Conservation (phyloP, 164 flowering plant genomes). For the Umbellularia californica region DNA sequence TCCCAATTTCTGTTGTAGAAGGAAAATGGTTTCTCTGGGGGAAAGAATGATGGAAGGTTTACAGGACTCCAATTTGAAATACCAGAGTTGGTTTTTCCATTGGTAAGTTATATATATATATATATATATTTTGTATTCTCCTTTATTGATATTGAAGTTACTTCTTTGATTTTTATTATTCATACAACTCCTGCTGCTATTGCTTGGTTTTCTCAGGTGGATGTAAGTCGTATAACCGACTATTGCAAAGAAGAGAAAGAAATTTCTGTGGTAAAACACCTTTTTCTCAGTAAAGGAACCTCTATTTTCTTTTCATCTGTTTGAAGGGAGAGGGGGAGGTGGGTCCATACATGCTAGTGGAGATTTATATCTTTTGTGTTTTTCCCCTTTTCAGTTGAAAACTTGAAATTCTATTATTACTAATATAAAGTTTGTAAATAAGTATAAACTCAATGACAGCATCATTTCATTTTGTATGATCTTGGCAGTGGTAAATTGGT, state of each 20-base stretch:
- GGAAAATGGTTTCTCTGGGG: constrained; percentile 16
- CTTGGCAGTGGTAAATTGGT: neutral
- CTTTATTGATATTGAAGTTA: too few relatives aligned
- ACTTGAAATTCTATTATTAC: neutral
- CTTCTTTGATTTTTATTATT: neutral
- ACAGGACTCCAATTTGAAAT: constrained; percentile 47
- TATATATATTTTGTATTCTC: neutral
- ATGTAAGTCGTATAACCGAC: constrained; percentile 15
- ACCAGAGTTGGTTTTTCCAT: constrained; percentile 42
- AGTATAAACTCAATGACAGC: neutral
- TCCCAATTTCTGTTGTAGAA: constrained; percentile 24
- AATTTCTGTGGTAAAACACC: constrained; percentile 28
- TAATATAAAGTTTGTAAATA: too few relatives aligned
- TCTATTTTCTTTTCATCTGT: neutral
- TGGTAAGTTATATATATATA: constrained; percentile 25
- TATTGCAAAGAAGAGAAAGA: constrained; percentile 14
- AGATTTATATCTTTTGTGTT: too few relatives aligned
- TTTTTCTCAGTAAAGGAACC: too few relatives aligned
- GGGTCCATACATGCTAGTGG: neutral
- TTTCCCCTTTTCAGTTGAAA: neutral
- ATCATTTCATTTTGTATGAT: neutral
- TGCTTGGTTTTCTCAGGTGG: constrained; percentile 26
- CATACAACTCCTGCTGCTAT: neutral
- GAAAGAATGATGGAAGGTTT: constrained; percentile 11
- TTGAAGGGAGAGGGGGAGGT: neutral